phyloP scores from a whole-genome alignment of 192 early-diverging fungal species.

The Lunasporangiospora selenospora region DNA sequence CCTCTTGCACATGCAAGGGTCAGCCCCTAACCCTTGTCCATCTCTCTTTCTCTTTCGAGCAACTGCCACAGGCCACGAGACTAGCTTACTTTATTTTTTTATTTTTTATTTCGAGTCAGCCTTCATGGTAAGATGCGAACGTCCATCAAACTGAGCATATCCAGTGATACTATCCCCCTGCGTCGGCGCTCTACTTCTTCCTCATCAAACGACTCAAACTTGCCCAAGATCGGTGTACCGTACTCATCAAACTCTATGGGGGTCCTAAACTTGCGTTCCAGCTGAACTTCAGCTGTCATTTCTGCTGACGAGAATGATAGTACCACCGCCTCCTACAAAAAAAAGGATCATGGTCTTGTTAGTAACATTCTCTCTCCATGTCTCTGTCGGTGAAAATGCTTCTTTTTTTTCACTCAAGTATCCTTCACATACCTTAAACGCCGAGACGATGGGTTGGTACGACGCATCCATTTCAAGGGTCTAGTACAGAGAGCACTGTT shows the following conservation, averaged over 20 bases:
- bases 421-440: constrained; percentile 24
- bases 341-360: neutral
- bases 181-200: constrained; percentile 9
- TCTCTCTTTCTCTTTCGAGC: too few species aligned
- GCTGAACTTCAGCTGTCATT: constrained; percentile 15
- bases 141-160: constrained; percentile 23
- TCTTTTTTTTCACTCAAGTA: neutral
- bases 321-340: constrained; percentile 22
- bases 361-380: too few species aligned
- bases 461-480: constrained; percentile 30
- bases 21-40: too few species aligned
- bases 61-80: neutral
- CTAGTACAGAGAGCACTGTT: constrained; percentile 2
- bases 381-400: too few species aligned
- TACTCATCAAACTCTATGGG: constrained; percentile 14
- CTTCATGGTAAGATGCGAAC: neutral
- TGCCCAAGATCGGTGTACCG: constrained; percentile 23
- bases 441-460: constrained; percentile 34
- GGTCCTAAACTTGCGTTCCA: constrained; percentile 19
- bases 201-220: constrained; percentile 41
- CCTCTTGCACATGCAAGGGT: too few species aligned
- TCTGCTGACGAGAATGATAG: constrained; percentile 6
- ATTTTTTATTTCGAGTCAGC: neutral
- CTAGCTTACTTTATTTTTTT: neutral
- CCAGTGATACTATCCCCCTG: constrained; percentile 13